Evolutionary conservation across 345 rosid genomes (phyloP), one percentile per base, ranked within the genome.

Genomic region (Pistacia atlantica): DNA sequence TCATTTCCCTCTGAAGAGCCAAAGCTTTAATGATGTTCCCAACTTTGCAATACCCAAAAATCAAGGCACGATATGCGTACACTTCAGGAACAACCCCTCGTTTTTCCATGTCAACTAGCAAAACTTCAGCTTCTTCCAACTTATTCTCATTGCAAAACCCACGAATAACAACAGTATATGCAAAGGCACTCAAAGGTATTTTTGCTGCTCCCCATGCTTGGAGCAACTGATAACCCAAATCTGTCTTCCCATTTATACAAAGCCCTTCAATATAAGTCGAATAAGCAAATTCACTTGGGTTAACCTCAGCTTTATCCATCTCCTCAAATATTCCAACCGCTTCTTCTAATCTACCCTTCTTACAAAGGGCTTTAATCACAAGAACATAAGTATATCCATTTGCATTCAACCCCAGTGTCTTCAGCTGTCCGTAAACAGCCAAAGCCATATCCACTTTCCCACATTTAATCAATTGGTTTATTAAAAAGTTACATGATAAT

Each of bases 71-170:
- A 69, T 85, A 90, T 61, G 76, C 79, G 74, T 83, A 22, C 57
- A 73, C 78, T 85, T 87, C 88, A 7, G 86, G 91, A 71, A 48
- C 78, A 69, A 91, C 13, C 42, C 88, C 91, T 14, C 63, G 80
- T 22, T 75, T 82, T 85, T 83, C 86, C 89, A 92, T 90, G 37
- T 80, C 80, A 35, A 61, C 67, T 46, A 90, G 48, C 78, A 90
- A 81, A 33, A 38, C 5, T 68, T 87, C 86, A 7, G 97, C 98
- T 18, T 83, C 87, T 59, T 91, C 80, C 52, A 85, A 25, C 48
- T 87, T 93, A 88, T 52, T 82, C 81, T 93, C 93, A 11, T 76
- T 68, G 60, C 94, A 93, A 49, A 93, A 83, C 2, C 93, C 91
- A 12, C 78, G 86, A 75, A 91, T 85, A 61, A 90, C 83, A 77